Base-by-base conservation (phyloP, 2,329 filamentous ascomycete species). In the Phoma sp. region DNA sequence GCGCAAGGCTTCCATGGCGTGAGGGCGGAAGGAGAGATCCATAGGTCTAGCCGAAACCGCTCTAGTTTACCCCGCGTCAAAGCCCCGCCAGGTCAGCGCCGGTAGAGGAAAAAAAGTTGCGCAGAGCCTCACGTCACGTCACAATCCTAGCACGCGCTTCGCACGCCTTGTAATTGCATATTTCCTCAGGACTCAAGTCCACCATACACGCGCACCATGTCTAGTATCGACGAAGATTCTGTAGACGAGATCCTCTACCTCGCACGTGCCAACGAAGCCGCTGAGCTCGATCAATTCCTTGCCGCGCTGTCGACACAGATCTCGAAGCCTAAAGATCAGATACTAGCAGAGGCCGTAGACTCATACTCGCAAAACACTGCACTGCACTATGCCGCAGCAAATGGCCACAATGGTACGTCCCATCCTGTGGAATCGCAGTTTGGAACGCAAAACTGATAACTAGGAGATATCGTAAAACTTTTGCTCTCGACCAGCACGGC, bases 191-290 rank as follows among this genome's bases (percentile, higher is more conserved):
- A 29, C 11, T 4, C 3, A 40, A 25, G 23, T 14, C n/a, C 27
- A 7, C n/a, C 4, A 23, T 23, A 44, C 23, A 36, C 13, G 25
- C 29, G 40, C 52, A 61, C 57, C 22, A 69, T 68, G 67, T 48
- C 67, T 27, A 54, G 55, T 25, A 60, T 73, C 46, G 67, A 68
- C 44, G 87, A 89, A 71, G 93, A 96, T 47, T 86, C 92, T 74
- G 88, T 96, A 67, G 93, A 97, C 73, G 93, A 98, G 76, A 83
- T 98, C 61, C 85, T 98, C 63, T 97, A 96, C 79, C 86, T 91
- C 64, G 85, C 92, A 2, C 90, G 93, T 33, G 83, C 84, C 0
- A 91, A 91, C 60, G 93, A 97, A 60, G 79, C 86, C 52, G 77
- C 81, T 14, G 89, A 93, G 24, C 80, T 98, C 42, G 78, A 82